Conservation (phyloP, 352 stramenopile genomes). For the Phytophthora constricta region DNA sequence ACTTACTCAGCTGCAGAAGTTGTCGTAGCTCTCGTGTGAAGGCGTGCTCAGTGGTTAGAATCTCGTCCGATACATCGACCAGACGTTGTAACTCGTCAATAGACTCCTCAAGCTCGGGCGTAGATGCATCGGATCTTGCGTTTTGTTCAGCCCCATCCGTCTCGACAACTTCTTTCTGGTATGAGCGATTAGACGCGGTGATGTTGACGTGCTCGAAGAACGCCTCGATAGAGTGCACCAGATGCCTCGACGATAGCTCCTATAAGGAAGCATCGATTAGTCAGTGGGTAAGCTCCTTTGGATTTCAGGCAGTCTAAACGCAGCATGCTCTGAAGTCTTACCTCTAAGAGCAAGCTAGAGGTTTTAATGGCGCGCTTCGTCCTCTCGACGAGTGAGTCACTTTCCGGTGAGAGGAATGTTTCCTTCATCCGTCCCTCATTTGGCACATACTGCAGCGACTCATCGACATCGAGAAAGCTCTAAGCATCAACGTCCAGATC, state of each 20-base stretch:
- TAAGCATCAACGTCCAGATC: constrained; percentile 3
- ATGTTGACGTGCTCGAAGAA: constrained; percentile 45
- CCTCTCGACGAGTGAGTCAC: constrained; percentile 17
- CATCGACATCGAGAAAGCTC: constrained; percentile 29
- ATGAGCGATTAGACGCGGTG: constrained; percentile 33
- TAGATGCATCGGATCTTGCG: neutral
- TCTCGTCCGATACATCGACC: constrained; percentile 23
- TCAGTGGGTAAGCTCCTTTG: no score
- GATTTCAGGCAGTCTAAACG: neutral
- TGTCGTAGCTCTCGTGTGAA: constrained; percentile 27
- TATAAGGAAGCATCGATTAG: no score
- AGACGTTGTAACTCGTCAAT: constrained; percentile 21
- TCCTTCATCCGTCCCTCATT: constrained; percentile 25
- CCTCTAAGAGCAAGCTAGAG: constrained; percentile 46
- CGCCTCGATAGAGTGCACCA: constrained; percentile 37
- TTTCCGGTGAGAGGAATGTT: constrained; percentile 9
- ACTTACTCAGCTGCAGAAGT: constrained; percentile 36
- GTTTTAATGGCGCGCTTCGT: constrained; percentile 30
- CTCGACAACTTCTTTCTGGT: constrained; percentile 12
- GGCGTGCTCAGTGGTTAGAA: constrained; percentile 21
- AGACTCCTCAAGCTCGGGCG: constrained; percentile 20
- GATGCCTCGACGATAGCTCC: constrained; percentile 48
- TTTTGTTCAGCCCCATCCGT: neutral
- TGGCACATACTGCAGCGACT: constrained; percentile 39
- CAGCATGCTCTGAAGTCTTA: neutral